Evolutionary conservation across 345 rosid species (phyloP).

Genomic region (Moringa oleifera): DNA sequence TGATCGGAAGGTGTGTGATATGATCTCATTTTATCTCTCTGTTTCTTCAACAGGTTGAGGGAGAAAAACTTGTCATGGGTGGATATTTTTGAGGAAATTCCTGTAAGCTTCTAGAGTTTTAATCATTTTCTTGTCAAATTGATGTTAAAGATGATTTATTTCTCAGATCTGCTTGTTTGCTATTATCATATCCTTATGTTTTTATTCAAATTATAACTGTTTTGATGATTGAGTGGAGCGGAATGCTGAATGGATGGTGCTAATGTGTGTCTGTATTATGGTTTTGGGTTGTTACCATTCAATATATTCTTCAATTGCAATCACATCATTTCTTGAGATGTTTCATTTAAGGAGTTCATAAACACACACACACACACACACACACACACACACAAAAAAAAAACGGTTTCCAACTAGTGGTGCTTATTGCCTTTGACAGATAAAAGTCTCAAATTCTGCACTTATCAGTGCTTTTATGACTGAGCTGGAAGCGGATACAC

Average conservation of each 20-base stretch:
- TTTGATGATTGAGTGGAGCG: neutral
- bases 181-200: neutral
- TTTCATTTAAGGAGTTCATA: neutral
- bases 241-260: neutral
- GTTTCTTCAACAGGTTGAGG: slow-evolving; percentile 59
- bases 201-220: neutral
- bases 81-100: slow-evolving; percentile 98
- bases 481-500: slow-evolving; percentile 81
- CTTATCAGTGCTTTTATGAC: slow-evolving; percentile 99
- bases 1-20: neutral
- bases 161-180: neutral
- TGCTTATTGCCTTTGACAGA: slow-evolving; percentile 33
- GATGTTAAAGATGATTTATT: neutral
- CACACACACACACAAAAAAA: too few species aligned
- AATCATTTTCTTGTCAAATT: too few species aligned
- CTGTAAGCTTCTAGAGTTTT: slow-evolving; percentile 51
- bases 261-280: neutral
- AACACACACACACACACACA: too few species aligned
- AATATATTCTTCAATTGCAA: too few species aligned
- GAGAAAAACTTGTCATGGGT: slow-evolving; percentile 99
- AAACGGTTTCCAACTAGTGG: too few species aligned
- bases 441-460: slow-evolving; percentile 97
- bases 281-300: neutral
- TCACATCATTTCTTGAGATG: too few species aligned
- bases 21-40: slow-evolving; percentile 3